Evolutionary conservation across 768 basidiomycete species (phyloP).

Genomic region (Leccinellum albellum): DNA sequence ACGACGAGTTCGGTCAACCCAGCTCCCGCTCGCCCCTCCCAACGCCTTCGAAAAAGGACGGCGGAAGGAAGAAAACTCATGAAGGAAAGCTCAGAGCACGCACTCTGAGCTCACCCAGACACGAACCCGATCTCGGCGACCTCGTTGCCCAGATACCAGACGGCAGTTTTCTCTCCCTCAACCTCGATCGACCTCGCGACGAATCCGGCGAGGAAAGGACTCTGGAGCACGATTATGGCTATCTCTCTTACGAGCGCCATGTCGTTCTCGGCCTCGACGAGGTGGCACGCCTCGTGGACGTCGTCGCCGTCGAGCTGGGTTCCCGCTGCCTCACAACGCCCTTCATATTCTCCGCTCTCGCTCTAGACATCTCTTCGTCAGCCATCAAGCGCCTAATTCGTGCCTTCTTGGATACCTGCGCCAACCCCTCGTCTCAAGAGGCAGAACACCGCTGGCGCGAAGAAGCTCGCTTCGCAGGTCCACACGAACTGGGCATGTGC

Average conservation of each 20-base stretch:
- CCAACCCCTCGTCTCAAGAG: slow-evolving; percentile 29
- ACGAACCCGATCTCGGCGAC: slow-evolving; percentile 31
- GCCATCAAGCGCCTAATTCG: slow-evolving; percentile 73
- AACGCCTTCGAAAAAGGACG: slow-evolving; percentile 45
- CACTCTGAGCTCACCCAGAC: slow-evolving; percentile 39
- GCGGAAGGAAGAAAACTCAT: slow-evolving; percentile 41
- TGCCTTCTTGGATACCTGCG: slow-evolving; percentile 71
- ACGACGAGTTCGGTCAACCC: slow-evolving; percentile 68
- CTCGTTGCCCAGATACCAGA: slow-evolving; percentile 43
- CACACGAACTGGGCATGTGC: slow-evolving; percentile 88
- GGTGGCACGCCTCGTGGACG: slow-evolving; percentile 66
- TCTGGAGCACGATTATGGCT: slow-evolving; percentile 58
- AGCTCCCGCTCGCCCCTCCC: slow-evolving; percentile 22
- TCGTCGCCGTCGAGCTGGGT: slow-evolving; percentile 65
- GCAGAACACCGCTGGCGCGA: slow-evolving; percentile 65
- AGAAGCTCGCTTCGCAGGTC: slow-evolving; percentile 79
- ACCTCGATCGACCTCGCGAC: slow-evolving; percentile 44
- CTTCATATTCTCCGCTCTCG: slow-evolving; percentile 85
- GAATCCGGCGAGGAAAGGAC: slow-evolving; percentile 38
- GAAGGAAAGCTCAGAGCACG: slow-evolving; percentile 37
- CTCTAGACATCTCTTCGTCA: slow-evolving; percentile 77
- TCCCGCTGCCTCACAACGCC: slow-evolving; percentile 80
- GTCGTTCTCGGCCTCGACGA: slow-evolving; percentile 75
- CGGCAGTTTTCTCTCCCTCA: slow-evolving; percentile 51
- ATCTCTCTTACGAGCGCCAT: slow-evolving; percentile 68